These are phyloP conservation scores for Diaporthe citri DNA, from an alignment of 2,329 filamentous ascomycete genomes.

Conservation along the genomic window DNA sequence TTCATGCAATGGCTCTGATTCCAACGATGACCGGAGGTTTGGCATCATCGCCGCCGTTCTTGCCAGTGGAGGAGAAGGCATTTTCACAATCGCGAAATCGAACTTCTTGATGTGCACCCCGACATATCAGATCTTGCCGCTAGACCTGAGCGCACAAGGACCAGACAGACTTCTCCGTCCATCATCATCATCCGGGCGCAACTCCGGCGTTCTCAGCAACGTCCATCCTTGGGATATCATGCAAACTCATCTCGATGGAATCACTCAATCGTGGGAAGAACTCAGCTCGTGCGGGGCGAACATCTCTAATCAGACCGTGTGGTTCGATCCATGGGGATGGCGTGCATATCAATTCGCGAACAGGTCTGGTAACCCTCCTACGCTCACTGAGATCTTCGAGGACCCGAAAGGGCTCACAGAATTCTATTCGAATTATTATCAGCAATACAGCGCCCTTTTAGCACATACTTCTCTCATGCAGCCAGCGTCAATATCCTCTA, in stretches of 20 bases:
- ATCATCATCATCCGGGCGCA: neutral
- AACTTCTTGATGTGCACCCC: neutral
- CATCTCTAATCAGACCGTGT: neutral
- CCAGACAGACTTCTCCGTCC: neutral
- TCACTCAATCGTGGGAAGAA: accelerated
- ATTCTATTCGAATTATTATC: neutral
- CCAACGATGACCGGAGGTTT: neutral
- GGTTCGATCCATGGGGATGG: neutral
- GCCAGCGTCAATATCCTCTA: neutral
- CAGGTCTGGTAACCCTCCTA: neutral
- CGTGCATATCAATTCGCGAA: neutral
- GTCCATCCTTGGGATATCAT: neutral
- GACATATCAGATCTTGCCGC: neutral
- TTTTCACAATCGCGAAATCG: neutral
- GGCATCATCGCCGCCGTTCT: neutral
- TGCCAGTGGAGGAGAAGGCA: neutral
- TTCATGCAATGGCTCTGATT: too few relatives aligned
- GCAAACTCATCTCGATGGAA: accelerated
- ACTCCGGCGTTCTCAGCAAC: neutral
- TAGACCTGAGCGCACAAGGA: neutral
- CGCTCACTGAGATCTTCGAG: neutral
- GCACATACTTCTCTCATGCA: constrained; percentile 1
- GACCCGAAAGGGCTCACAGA: neutral
- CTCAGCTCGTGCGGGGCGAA: neutral
- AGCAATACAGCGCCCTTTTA: neutral